Base-by-base conservation (phyloP, 2,329 filamentous ascomycete species). In the Paraconiothyrium sp. region DNA sequence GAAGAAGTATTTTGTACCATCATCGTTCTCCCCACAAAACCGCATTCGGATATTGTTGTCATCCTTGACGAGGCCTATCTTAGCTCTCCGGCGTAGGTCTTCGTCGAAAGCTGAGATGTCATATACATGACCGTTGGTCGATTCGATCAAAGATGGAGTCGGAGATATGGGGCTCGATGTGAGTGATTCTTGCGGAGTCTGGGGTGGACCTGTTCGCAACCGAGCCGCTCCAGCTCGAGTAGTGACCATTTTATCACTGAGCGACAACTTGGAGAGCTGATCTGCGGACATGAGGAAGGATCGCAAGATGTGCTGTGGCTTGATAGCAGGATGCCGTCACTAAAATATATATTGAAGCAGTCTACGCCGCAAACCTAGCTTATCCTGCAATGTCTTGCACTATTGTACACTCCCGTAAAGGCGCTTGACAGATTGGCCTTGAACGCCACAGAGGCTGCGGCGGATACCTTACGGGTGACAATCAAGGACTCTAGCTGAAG, bases 211-310 rank as follows among this genome's bases (percentile, higher is more conserved):
- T 59, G 63, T 69, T 61, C 67, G 65, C 65, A 68, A 72, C 64
- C 67, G 73, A 62, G 72, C 74, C 57, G 75, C 73, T 54, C 72
- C 67, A 63, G 75, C 71, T 65, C 75, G 72, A 71, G 76, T 77
- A 52, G 72, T 78, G 63, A 78, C 75, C 76, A 78, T 78, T 27
- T 65, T 67, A 64, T 76, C 74, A 62, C 68, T 69, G n/a, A 78
- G 66, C 61, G 75, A 74, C 62, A 78, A 73, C 63, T 73, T 75
- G 43, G 73, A 76, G 49, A 78, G 72, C 55, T 72, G 71, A 69
- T 78, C 75, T 51, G 67, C 73, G 63, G 75, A 76, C 76, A 78
- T 77, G 71, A 64, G 72, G 72, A 63, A 55, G 22, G 61, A 67
- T 60, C 55, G 58, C 54, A 58, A 60, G 63, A 55, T 58, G 47